Evolutionary conservation across 495 filamentous ascomycete species (phyloP), one percentile per base, ranked within the genome.

Genomic region (Niebla homalea): DNA sequence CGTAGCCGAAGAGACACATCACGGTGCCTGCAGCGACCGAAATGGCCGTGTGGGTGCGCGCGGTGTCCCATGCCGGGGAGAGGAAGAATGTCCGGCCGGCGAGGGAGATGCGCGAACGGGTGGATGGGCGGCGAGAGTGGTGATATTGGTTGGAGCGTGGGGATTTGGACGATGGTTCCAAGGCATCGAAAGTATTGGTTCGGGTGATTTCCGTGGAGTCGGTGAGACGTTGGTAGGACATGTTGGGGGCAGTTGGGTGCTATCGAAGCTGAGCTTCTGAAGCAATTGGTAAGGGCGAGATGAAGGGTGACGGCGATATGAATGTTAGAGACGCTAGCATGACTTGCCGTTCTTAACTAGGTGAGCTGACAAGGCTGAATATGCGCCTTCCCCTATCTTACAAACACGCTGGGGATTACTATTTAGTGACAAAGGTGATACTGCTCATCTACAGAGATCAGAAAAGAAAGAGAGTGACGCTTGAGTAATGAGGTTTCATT

Each of bases 1-100:
- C 60, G 43, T 64, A 64, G 43, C 62, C 62, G 32, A 64, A 64
- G 10, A 64, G 54, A 18, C 46, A 50, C 54, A 57, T 57, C 1
- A 57, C 54, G 1, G 54, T 57, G 32, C 50, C 54, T 6, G 54
- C 54, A 16, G 54, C 54, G 40, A 57, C 36, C 29, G 54, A 57
- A 45, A 57, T 46, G 18, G 48, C 43, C 7, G 36, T 11, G 36
- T 57, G 54, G 2, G 45, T 48, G 12, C 18, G 25, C n/a, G 45
- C 14, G n/a, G 45, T 15, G n/a, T 15, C 7, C 45, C 45, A 48
- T 48, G 45, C 12, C 16, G 29, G 45, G 11, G n/a, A 22, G 20
- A 36, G 16, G 45, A 48, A 36, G 19, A 18, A 48, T 1, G 45
- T 48, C 21, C 19, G 16, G 7, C 25, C 45, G 12, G 25, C 32